phyloP scores from a whole-genome alignment of 768 basidiomycete species.

The Pisolithus albus region DNA sequence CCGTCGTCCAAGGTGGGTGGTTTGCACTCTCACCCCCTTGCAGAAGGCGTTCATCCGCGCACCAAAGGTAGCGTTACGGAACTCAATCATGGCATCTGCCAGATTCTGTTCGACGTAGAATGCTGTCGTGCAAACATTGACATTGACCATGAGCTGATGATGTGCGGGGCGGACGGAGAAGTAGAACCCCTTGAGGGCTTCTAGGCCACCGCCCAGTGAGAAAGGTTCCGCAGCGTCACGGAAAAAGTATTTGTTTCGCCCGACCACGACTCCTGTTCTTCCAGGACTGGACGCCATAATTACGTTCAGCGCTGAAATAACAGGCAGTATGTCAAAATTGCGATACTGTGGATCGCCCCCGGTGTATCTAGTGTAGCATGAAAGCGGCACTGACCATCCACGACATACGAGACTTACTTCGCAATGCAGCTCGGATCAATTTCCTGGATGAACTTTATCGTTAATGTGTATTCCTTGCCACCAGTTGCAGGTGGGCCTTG shows the following conservation, averaged over 20 bases:
- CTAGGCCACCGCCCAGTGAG: constrained; percentile 45
- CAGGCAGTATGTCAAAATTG: constrained; percentile 39
- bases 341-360: constrained; percentile 37
- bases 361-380: constrained; percentile 34
- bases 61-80: constrained; percentile 46
- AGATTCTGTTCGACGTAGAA: constrained; percentile 40
- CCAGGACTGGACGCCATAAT: constrained; percentile 40
- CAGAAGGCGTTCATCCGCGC: constrained; percentile 57
- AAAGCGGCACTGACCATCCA: background rate
- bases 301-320: constrained; percentile 46
- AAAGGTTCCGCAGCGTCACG: constrained; percentile 23
- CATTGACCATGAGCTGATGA: constrained; percentile 48
- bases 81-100: constrained; percentile 36
- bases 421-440: constrained; percentile 38
- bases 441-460: constrained; percentile 36
- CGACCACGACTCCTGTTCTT: constrained; percentile 46
- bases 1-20: constrained; percentile 65
- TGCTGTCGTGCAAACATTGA: constrained; percentile 45
- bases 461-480: constrained; percentile 37
- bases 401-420: constrained; percentile 26
- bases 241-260: constrained; percentile 50
- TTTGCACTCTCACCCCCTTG: constrained; percentile 57
- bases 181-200: constrained; percentile 51
- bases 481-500: constrained; percentile 23
- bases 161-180: constrained; percentile 34